A percentile compares a stretch with the other conserved stretches of the same genome.
Evolutionary conservation across 257 asterid species (phyloP).

Genomic region (Solanum rostratum): DNA sequence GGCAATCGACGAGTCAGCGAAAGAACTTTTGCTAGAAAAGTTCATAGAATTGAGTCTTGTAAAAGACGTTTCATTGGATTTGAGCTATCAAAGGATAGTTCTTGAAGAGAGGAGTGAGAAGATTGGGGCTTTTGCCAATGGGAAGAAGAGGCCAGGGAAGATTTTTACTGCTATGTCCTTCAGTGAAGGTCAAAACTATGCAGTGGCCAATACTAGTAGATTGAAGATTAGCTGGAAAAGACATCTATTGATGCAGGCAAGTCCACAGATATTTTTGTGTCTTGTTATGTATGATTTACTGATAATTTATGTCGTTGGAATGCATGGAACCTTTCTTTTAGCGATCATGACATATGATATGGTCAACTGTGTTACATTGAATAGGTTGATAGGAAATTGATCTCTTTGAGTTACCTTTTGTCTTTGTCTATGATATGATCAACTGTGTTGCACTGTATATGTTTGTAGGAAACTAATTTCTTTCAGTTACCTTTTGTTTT

Average conservation of each 20-base stretch:
- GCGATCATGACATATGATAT: not conserved
- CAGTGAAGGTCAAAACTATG: slow-evolving; percentile 18
- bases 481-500: not conserved
- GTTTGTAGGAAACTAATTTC: not conserved
- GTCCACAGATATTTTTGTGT: not conserved
- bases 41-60: slow-evolving; percentile 61
- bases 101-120: slow-evolving; percentile 27
- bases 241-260: slow-evolving; percentile 75
- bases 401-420: not conserved
- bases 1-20: slow-evolving; percentile 37
- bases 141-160: slow-evolving; percentile 80
- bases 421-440: not conserved
- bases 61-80: slow-evolving; percentile 73
- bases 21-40: slow-evolving; percentile 41
- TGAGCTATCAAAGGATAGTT: slow-evolving; percentile 60
- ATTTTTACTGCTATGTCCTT: slow-evolving; percentile 91
- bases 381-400: not conserved
- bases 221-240: slow-evolving; percentile 39
- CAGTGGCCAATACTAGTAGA: slow-evolving; percentile 16
- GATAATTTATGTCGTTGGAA: not conserved
- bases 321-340: not conserved
- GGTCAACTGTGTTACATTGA: not conserved
- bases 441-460: not conserved
- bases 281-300: not conserved
- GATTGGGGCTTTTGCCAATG: slow-evolving; percentile 47